Base-by-base conservation (phyloP, 805 yeast species). In the Saturnispora sanitii region DNA sequence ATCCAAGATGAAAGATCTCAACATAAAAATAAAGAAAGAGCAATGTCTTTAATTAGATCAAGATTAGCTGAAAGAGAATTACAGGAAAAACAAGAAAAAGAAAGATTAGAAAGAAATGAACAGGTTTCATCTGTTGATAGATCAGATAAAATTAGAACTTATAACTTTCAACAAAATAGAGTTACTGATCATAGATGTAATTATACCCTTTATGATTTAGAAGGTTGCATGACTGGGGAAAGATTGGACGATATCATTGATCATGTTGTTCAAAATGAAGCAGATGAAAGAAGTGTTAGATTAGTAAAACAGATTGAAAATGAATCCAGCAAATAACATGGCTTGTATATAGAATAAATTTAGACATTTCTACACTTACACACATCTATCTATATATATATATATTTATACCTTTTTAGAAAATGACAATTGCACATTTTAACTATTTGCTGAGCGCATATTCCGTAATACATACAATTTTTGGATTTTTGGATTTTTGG, bases 1-100 rank as follows among this genome's bases (percentile, higher is more conserved):
- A 94, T 88, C 66, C 97, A 92, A 57, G 96, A 92, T 56, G 95
- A 86, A 55, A 66, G 98, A 47, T 88, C 96, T 1, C 98, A 92
- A 61, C 96, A 90, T 45, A 75, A 78, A 53, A 92, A 92, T 60
- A 88, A 85, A 57, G 96, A 95, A 13, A 85, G 83, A 55, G 98
- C 98, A 1, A 79, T 84, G 56, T 70, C 81, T 28, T 75, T 92
- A 38, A 65, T 92, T 44, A 67, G 94, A 40, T 83, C 95, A 2
- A 70, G 94, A 42, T 59, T 92, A 36, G 96, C 95, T 1, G 95
- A 87, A 47, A 65, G 66, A 45, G 95, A 86, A 51, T 66, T 84
- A 41, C 70, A 66, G 18, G 77, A 76, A 45, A 77, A 71, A 47
- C 77, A 75, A 17, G 78, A 70, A 31, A 73, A 70, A 43, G 95